These are phyloP conservation scores for Didymella pinodella DNA, from an alignment of 2,329 filamentous ascomycete genomes.

Conservation along the genomic window DNA sequence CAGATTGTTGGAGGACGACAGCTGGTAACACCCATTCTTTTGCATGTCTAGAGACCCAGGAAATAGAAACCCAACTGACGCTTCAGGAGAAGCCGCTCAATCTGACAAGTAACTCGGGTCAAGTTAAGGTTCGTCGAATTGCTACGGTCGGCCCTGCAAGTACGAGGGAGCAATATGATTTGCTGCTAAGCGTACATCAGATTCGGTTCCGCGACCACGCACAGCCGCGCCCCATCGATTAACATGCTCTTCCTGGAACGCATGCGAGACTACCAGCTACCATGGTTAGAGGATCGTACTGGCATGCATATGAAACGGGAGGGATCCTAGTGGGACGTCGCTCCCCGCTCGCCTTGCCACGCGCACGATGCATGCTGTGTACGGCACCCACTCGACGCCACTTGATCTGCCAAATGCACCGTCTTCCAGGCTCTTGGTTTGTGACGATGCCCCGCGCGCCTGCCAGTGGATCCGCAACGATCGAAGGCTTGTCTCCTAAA, in stretches of 20 bases:
- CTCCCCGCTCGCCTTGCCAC: slow-evolving; percentile 11
- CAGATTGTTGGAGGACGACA: background rate
- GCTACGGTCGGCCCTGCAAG: slow-evolving; percentile 13
- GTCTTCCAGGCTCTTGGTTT: slow-evolving; percentile 2
- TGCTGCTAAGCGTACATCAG: slow-evolving; percentile 6
- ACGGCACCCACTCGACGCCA: slow-evolving; percentile 18
- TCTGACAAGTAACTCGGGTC: slow-evolving; percentile 28
- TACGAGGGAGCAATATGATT: slow-evolving; percentile 2
- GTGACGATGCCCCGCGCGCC: background rate
- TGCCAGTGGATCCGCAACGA: slow-evolving; percentile 3
- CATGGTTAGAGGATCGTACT: slow-evolving; percentile 14
- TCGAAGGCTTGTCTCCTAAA: background rate
- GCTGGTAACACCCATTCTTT: slow-evolving; percentile 22
- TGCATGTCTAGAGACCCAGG: slow-evolving; percentile 15
- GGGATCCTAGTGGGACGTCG: slow-evolving; percentile 17
- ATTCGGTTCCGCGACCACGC: slow-evolving; percentile 10
- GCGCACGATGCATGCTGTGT: slow-evolving; percentile 8
- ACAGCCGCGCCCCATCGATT: slow-evolving; percentile 7
- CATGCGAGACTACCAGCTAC: slow-evolving; percentile 6
- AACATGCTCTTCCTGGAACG: slow-evolving; percentile 19
- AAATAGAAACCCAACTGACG: slow-evolving; percentile 23
- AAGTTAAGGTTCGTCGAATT: slow-evolving; percentile 28
- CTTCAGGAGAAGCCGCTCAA: slow-evolving; percentile 29
- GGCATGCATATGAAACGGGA: slow-evolving; percentile 21
- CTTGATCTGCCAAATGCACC: slow-evolving; percentile 12